phyloP scores from a whole-genome alignment of 2,329 filamentous ascomycete genomes.

The Botrytis pseudocinerea region DNA sequence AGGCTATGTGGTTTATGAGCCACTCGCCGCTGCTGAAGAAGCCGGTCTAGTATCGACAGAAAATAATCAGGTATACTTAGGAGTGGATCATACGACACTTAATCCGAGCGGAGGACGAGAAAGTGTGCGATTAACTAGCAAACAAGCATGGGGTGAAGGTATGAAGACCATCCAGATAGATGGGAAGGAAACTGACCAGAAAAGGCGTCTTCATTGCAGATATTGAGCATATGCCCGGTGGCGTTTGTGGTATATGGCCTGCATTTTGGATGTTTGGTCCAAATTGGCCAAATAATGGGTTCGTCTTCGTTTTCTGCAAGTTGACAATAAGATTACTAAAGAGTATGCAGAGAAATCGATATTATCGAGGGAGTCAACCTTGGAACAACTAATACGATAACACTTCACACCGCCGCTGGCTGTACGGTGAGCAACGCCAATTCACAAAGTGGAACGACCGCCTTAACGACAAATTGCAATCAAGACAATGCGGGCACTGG shows the following conservation, averaged over 20 bases:
- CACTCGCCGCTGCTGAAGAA: constrained; percentile 52
- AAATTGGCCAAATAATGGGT: constrained; percentile 36
- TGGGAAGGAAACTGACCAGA: not conserved
- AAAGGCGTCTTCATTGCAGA: constrained; percentile 64
- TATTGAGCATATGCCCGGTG: constrained; percentile 64
- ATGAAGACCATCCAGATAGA: not conserved
- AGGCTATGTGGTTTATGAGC: constrained; percentile 65
- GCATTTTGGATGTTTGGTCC: constrained; percentile 41
- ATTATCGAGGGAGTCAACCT: constrained; percentile 52
- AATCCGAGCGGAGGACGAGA: constrained; percentile 53
- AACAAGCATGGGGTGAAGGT: constrained; percentile 61
- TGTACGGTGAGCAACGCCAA: constrained; percentile 47
- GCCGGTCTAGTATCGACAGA: constrained; percentile 58
- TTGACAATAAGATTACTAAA: not conserved
- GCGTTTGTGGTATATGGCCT: constrained; percentile 46
- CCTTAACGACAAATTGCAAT: constrained; percentile 41
- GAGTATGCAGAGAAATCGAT: constrained; percentile 32
- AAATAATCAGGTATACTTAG: constrained; percentile 62
- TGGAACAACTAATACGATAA: constrained; percentile 46
- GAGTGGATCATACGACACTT: constrained; percentile 62
- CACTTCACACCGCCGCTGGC: constrained; percentile 48
- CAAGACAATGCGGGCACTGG: constrained; percentile 48
- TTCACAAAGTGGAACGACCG: constrained; percentile 45
- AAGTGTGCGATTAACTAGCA: constrained; percentile 68
- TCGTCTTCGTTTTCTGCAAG: not conserved